Evolutionary conservation across 2,329 filamentous ascomycete genomes (phyloP).

Genomic region (Myriosclerotinia duriaeana): DNA sequence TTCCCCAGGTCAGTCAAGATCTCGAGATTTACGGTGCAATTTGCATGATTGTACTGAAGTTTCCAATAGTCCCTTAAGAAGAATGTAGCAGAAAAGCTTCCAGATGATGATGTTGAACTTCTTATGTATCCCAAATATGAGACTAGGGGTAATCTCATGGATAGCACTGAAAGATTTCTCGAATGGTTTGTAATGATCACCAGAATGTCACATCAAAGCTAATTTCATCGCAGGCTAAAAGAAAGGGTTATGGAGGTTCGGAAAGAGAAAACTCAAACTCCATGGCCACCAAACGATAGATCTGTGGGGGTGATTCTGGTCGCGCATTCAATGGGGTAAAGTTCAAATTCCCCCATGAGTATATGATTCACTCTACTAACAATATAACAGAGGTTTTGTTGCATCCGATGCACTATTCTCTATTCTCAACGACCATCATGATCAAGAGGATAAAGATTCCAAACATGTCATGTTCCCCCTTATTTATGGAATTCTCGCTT

Average conservation of each 20-base stretch:
- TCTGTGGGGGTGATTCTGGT: conserved; percentile 76
- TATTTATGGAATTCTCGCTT: conserved; percentile 76
- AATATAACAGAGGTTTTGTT: conserved; percentile 65
- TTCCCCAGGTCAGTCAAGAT: conserved; percentile 51
- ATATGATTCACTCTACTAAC: conserved; percentile 23
- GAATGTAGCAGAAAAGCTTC: conserved; percentile 57
- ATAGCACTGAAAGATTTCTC: conserved; percentile 53
- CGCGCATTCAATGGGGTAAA: conserved; percentile 76
- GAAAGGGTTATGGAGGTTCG: conserved; percentile 22
- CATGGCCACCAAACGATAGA: conserved; percentile 39
- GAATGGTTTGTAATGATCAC: conserved; percentile 48
- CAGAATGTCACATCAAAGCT: background rate
- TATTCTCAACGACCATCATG: conserved; percentile 30
- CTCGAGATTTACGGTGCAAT: background rate
- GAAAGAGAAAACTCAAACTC: conserved; percentile 10
- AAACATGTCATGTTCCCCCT: conserved; percentile 60
- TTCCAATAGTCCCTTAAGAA: conserved; percentile 54
- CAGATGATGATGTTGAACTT: conserved; percentile 59
- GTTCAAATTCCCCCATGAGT: fast-evolving
- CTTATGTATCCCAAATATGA: conserved; percentile 71
- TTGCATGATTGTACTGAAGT: conserved; percentile 10
- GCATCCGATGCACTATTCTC: conserved; percentile 78
- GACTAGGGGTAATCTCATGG: conserved; percentile 65
- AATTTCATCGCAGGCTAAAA: conserved; percentile 11
- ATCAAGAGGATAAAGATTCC: conserved; percentile 25